Percentiles rank a stretch among this genome's conserved stretches.
phyloP scores from a whole-genome alignment of 2,329 filamentous ascomycete genomes.

The Calonectria ilicicola region DNA sequence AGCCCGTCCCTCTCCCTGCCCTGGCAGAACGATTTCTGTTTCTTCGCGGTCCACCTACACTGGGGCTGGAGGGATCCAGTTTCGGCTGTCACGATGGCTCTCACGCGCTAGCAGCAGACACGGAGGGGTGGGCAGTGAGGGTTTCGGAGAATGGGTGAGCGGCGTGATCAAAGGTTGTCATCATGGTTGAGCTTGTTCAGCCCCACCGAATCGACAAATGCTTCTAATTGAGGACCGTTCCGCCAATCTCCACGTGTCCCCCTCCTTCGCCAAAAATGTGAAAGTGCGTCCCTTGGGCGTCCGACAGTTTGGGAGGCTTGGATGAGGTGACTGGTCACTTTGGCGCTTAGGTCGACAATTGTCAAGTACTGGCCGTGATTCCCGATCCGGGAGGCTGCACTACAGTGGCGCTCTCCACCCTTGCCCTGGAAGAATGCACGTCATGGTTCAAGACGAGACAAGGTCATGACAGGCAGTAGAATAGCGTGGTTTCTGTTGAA shows the following conservation, averaged over 20 bases:
- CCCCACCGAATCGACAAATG: conserved; percentile 24
- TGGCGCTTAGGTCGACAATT: conserved; percentile 23
- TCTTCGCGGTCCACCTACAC: conserved; percentile 18
- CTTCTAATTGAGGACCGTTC: conserved; percentile 28
- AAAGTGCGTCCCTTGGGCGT: background rate
- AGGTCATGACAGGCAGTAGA: conserved; percentile 38
- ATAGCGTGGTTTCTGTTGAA: conserved; percentile 34
- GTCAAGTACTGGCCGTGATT: conserved; percentile 28
- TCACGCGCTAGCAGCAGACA: conserved; percentile 29
- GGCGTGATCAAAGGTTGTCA: conserved; percentile 9
- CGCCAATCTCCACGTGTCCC: conserved; percentile 32
- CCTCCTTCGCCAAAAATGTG: conserved; percentile 25
- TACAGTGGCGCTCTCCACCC: conserved; percentile 30
- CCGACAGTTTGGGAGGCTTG: conserved; percentile 19
- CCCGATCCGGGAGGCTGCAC: conserved; percentile 37
- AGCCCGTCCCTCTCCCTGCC: background rate
- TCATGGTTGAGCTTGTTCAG: background rate
- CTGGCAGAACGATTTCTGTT: conserved; percentile 18
- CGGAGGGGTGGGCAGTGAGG: conserved; percentile 20
- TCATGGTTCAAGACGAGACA: conserved; percentile 44
- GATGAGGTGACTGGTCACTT: conserved; percentile 39
- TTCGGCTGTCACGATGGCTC: conserved; percentile 31
- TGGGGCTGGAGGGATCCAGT: conserved; percentile 25
- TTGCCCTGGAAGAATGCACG: conserved; percentile 40
- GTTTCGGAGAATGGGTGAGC: background rate